phyloP scores from a whole-genome alignment of 73 alveolate genomes.

The Tetrahymena borealis region DNA sequence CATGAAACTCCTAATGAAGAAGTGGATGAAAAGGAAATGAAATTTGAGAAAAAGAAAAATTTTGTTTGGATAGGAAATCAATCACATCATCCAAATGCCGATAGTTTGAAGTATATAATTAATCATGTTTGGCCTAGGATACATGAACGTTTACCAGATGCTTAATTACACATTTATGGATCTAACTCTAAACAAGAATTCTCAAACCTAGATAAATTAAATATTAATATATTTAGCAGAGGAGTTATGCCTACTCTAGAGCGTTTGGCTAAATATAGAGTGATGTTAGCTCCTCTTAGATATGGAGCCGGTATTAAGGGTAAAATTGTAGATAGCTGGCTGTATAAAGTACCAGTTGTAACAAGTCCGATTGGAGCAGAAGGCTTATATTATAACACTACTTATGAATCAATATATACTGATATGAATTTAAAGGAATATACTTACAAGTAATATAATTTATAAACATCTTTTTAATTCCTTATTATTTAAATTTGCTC shows the following conservation, averaged over 20 bases:
- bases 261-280: constrained; percentile 39
- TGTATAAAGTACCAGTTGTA: constrained; percentile 47
- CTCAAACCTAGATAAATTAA: neutral
- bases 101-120: constrained; percentile 25
- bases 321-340: constrained; percentile 50
- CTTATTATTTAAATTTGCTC: too few relatives aligned
- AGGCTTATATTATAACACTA: constrained; percentile 34
- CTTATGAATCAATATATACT: constrained; percentile 2
- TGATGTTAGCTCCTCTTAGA: constrained; percentile 46
- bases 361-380: constrained; percentile 64
- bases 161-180: constrained; percentile 48
- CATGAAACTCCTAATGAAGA: constrained; percentile 10
- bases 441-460: constrained; percentile 4
- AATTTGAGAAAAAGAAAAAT: neutral
- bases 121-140: constrained; percentile 47
- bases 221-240: constrained; percentile 27
- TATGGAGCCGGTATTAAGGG: constrained; percentile 66
- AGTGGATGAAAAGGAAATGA: neutral
- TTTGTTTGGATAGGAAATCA: constrained; percentile 54
- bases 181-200: constrained; percentile 31
- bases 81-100: constrained; percentile 46
- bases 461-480: too few relatives aligned
- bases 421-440: neutral
- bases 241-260: constrained; percentile 40
- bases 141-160: constrained; percentile 9